Evolutionary conservation across 2,329 filamentous ascomycete genomes (phyloP).

Genomic region (Cladosporium sp.): DNA sequence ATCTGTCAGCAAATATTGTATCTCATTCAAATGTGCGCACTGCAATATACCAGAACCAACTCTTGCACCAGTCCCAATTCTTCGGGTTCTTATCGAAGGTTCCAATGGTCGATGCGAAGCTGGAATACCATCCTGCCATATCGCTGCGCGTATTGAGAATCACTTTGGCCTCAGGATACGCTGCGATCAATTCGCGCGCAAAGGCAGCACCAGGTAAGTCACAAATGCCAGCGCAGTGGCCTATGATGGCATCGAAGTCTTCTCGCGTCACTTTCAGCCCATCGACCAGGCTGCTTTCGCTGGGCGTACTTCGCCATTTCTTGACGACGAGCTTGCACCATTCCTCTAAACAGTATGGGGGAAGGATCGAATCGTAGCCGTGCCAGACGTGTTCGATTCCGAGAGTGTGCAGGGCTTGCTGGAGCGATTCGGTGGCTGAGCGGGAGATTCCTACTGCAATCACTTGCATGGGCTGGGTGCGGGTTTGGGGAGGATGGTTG

Average conservation of each 20-base stretch:
- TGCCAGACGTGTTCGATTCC: conserved; percentile 25
- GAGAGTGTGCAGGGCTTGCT: conserved; percentile 21
- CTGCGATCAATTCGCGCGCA: conserved; percentile 40
- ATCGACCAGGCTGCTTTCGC: neutral
- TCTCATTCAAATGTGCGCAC: no score
- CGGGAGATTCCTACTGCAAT: conserved; percentile 24
- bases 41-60: conserved; percentile 6
- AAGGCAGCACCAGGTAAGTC: conserved; percentile 32
- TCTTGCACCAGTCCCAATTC: conserved; percentile 10
- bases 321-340: neutral
- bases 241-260: conserved; percentile 5
- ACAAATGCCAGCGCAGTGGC: neutral
- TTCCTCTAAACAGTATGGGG: neutral
- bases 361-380: conserved; percentile 19
- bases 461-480: conserved; percentile 20
- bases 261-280: conserved; percentile 5
- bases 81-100: neutral
- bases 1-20: neutral
- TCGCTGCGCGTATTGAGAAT: conserved; percentile 38
- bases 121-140: neutral
- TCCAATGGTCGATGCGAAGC: conserved; percentile 1
- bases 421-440: conserved; percentile 19
- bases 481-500: neutral
- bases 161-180: conserved; percentile 69
- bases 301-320: conserved; percentile 24